phyloP scores from a whole-genome alignment of 2,329 filamentous ascomycete genomes.

The Ascochyta fabae region DNA sequence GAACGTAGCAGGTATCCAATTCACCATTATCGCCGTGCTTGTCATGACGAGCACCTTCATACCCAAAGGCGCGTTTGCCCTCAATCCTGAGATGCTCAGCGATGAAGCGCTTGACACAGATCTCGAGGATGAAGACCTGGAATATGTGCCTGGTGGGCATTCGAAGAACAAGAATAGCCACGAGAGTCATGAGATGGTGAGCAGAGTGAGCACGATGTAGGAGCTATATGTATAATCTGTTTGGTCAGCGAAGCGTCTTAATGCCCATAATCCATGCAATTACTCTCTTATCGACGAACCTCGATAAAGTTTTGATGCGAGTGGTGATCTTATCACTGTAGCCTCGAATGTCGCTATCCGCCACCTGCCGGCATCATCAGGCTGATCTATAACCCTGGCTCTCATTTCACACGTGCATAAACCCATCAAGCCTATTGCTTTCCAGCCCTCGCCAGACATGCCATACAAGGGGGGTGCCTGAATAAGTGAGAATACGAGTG shows the following conservation, averaged over 20 bases:
- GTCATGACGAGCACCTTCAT: slow-evolving; percentile 56
- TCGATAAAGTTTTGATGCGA: not conserved
- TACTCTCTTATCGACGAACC: not conserved
- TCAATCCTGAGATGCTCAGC: slow-evolving; percentile 55
- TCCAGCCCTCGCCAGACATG: slow-evolving; percentile 2
- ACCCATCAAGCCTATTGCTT: not conserved
- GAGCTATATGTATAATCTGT: not conserved
- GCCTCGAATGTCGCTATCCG: not conserved
- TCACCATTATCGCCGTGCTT: slow-evolving; percentile 52
- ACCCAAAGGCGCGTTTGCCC: slow-evolving; percentile 52
- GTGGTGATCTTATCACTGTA: not conserved
- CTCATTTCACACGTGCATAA: not conserved
- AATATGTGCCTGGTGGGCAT: slow-evolving; percentile 29
- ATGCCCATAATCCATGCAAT: not conserved
- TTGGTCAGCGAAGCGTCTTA: not conserved
- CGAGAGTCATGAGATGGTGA: slow-evolving; percentile 34
- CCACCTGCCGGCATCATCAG: not conserved
- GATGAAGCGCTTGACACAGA: slow-evolving; percentile 49
- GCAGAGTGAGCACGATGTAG: slow-evolving; percentile 27
- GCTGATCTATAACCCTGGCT: not conserved
- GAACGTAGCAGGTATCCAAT: slow-evolving; percentile 57
- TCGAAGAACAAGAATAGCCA: slow-evolving; percentile 27
- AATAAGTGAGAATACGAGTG: too few species aligned
- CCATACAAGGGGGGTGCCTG: not conserved
- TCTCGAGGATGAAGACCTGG: slow-evolving; percentile 35